Evolutionary conservation across 1,139 yeast species (phyloP).

Genomic region (Barnettozyma hawaiiensis): DNA sequence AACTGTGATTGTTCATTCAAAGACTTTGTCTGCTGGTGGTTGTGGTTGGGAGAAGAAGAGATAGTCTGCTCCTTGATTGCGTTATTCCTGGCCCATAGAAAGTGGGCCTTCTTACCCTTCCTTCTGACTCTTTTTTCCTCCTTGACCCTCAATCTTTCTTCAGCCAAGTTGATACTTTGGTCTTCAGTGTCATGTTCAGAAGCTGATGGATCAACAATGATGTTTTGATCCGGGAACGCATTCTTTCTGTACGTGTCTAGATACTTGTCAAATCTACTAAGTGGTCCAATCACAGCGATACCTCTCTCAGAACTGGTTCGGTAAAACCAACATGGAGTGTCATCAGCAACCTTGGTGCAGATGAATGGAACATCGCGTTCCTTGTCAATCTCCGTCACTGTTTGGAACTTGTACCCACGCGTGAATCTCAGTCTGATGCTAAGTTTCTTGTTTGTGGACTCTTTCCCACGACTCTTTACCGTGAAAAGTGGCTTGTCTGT

Average conservation of each 20-base stretch:
- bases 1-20: neutral
- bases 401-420: neutral
- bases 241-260: neutral
- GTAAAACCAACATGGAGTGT: conserved; percentile 8
- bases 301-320: conserved; percentile 13
- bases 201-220: neutral
- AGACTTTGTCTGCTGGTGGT: no score
- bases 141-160: neutral
- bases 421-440: conserved; percentile 10
- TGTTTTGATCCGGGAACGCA: neutral
- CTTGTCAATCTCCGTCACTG: neutral
- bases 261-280: conserved; percentile 1
- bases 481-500: conserved; percentile 72
- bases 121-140: neutral
- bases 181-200: neutral
- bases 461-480: conserved; percentile 80
- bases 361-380: neutral
- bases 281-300: conserved; percentile 11
- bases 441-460: conserved; percentile 36
- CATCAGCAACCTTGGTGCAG: neutral
- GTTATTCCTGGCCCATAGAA: neutral
- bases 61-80: neutral
- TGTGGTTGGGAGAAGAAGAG: neutral
- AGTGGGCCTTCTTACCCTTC: neutral
- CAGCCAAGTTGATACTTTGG: neutral